phyloP scores from a whole-genome alignment of 768 basidiomycete species.

The Hortiboletus flavorubellus region DNA sequence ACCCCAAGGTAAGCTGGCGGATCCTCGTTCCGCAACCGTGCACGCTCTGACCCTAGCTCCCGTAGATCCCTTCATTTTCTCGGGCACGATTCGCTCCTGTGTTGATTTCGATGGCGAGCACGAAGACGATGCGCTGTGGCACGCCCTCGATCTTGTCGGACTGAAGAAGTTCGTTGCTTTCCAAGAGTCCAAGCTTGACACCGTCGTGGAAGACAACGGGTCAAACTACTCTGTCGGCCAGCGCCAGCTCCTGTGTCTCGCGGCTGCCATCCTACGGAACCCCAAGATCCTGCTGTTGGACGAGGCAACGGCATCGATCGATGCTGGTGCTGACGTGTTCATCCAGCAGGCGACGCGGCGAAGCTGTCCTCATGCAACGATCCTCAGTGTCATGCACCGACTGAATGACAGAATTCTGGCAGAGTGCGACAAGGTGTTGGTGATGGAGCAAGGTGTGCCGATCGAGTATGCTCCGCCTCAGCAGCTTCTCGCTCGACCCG shows the following conservation, averaged over 20 bases:
- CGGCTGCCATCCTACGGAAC: constrained; percentile 30
- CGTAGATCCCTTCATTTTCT: constrained; percentile 32
- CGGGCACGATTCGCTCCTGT: constrained; percentile 28
- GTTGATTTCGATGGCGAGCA: constrained; percentile 27
- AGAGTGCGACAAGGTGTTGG: constrained; percentile 32
- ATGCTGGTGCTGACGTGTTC: constrained; percentile 83
- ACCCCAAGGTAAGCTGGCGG: constrained; percentile 23
- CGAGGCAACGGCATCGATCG: constrained; percentile 59
- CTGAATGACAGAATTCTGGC: constrained; percentile 26
- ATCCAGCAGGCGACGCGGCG: constrained; percentile 36
- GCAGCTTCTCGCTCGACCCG: constrained; percentile 19
- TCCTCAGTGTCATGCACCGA: constrained; percentile 31
- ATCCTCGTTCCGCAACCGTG: background rate
- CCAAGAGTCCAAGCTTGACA: constrained; percentile 77
- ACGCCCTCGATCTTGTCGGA: constrained; percentile 36
- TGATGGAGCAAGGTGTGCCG: constrained; percentile 38
- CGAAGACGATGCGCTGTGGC: constrained; percentile 36
- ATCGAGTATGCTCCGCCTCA: constrained; percentile 26
- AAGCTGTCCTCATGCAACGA: constrained; percentile 29
- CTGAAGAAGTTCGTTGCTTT: constrained; percentile 68
- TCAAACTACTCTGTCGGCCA: constrained; percentile 87
- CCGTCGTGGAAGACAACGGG: constrained; percentile 70
- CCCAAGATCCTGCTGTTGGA: constrained; percentile 31
- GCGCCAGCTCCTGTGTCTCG: constrained; percentile 73
- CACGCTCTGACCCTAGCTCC: background rate